Conservation (phyloP, 2,329 filamentous ascomycete species). For the Cladophialophora bantiana region DNA sequence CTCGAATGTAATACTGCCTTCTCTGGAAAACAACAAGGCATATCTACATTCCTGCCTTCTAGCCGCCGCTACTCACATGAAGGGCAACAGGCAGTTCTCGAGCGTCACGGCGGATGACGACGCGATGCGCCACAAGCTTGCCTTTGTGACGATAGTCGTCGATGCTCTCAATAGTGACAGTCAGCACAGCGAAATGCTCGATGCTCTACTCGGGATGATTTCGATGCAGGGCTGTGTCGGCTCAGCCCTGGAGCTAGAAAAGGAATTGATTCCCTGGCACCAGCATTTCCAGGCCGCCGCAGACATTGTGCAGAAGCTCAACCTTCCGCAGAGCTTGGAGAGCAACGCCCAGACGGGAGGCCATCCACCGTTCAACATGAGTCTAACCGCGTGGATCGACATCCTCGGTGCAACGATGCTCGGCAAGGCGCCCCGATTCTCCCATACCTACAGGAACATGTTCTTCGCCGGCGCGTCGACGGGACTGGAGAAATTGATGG, state of each 20-base stretch:
- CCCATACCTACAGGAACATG: slow-evolving; percentile 95
- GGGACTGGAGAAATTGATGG: slow-evolving; percentile 92
- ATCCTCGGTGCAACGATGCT: slow-evolving; percentile 94
- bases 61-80: slow-evolving; percentile 90
- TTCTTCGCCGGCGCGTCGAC: slow-evolving; percentile 71
- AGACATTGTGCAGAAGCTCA: slow-evolving; percentile 82
- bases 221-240: slow-evolving; percentile 95
- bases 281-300: slow-evolving; percentile 94
- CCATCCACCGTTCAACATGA: slow-evolving; percentile 92
- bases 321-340: slow-evolving; percentile 71
- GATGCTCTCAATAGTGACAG: slow-evolving; percentile 79
- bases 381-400: slow-evolving; percentile 91
- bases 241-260: slow-evolving; percentile 77
- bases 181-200: slow-evolving; percentile 85
- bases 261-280: slow-evolving; percentile 92
- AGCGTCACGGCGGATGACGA: slow-evolving; percentile 70
- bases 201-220: slow-evolving; percentile 92
- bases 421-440: slow-evolving; percentile 83
- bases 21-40: slow-evolving; percentile 87
- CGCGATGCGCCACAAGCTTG: slow-evolving; percentile 89
- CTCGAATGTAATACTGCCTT: slow-evolving; percentile 82
- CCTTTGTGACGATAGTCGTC: slow-evolving; percentile 85
- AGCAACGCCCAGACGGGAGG: slow-evolving; percentile 58
- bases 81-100: slow-evolving; percentile 63
- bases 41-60: slow-evolving; percentile 96